phyloP scores from a whole-genome alignment of 2,329 filamentous ascomycete species.

The Lecanosticta acicola region DNA sequence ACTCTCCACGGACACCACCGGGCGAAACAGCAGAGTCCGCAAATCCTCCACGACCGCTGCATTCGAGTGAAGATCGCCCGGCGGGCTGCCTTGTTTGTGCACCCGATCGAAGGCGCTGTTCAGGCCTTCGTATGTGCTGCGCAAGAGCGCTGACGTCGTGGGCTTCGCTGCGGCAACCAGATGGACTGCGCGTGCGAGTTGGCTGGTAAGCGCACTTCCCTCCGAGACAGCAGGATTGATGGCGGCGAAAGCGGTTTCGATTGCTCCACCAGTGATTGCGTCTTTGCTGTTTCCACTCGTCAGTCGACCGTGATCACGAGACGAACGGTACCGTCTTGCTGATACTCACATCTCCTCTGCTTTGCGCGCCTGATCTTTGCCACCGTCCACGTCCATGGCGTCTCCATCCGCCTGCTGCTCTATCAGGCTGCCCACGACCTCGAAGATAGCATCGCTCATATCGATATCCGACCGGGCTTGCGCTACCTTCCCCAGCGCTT shows the following conservation, averaged over 20 bases:
- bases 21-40: constrained; percentile 24
- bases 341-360: constrained; percentile 25
- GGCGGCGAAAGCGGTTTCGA: constrained; percentile 28
- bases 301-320: no score
- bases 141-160: constrained; percentile 14
- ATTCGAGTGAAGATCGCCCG: constrained; percentile 4
- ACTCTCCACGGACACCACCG: constrained; percentile 25
- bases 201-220: constrained; percentile 12
- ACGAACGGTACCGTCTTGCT: no score
- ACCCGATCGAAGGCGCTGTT: constrained; percentile 11
- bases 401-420: constrained; percentile 48
- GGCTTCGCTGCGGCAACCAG: constrained; percentile 16
- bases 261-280: constrained; percentile 24
- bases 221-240: constrained; percentile 25
- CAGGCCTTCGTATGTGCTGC: constrained; percentile 24
- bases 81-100: constrained; percentile 6
- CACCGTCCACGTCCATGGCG: constrained; percentile 62
- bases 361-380: constrained; percentile 28
- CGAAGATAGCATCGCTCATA: constrained; percentile 61
- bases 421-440: constrained; percentile 59
- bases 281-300: constrained; percentile 26
- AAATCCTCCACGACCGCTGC: constrained; percentile 10
- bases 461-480: constrained; percentile 62
- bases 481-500: constrained; percentile 67
- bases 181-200: constrained; percentile 15